A percentile compares a stretch with the other conserved stretches of the same genome.
Evolutionary conservation across 2,329 filamentous ascomycete genomes (phyloP).

Genomic region (Penicillium sp.): DNA sequence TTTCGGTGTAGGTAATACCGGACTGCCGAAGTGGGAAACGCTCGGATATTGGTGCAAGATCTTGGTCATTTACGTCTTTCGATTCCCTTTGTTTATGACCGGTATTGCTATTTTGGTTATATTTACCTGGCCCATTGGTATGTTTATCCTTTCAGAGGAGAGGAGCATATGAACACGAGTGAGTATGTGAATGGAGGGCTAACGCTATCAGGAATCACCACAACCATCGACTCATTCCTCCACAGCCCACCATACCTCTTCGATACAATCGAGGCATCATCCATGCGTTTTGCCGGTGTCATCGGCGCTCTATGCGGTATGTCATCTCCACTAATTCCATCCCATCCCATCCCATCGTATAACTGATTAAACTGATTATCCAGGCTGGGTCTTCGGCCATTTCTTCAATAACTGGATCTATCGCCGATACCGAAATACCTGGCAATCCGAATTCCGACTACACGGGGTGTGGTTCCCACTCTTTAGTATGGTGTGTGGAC

Average conservation of each 20-base stretch:
- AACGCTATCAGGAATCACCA: slow-evolving; percentile 40
- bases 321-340: background rate
- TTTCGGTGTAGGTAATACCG: slow-evolving; percentile 37
- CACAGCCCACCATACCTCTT: slow-evolving; percentile 41
- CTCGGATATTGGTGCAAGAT: slow-evolving; percentile 29
- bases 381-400: slow-evolving; percentile 39
- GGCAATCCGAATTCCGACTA: slow-evolving; percentile 39
- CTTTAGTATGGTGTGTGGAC: slow-evolving; percentile 34
- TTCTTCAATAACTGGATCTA: slow-evolving; percentile 43
- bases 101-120: slow-evolving; percentile 41
- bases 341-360: too few relatives aligned
- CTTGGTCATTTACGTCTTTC: slow-evolving; percentile 34
- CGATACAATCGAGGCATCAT: slow-evolving; percentile 38
- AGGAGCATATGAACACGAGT: background rate
- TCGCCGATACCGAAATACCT: slow-evolving; percentile 24
- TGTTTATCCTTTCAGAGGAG: background rate
- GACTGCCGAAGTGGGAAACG: slow-evolving; percentile 30
- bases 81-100: slow-evolving; percentile 35
- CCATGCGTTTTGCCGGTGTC: slow-evolving; percentile 42
- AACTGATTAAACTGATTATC: background rate
- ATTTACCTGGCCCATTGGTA: slow-evolving; percentile 45
- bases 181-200: too few relatives aligned
- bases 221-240: slow-evolving; percentile 40
- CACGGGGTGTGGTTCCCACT: slow-evolving; percentile 43
- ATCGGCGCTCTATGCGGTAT: slow-evolving; percentile 38